Conservation (phyloP, 768 basidiomycete species). For the Amanita jacksonii region DNA sequence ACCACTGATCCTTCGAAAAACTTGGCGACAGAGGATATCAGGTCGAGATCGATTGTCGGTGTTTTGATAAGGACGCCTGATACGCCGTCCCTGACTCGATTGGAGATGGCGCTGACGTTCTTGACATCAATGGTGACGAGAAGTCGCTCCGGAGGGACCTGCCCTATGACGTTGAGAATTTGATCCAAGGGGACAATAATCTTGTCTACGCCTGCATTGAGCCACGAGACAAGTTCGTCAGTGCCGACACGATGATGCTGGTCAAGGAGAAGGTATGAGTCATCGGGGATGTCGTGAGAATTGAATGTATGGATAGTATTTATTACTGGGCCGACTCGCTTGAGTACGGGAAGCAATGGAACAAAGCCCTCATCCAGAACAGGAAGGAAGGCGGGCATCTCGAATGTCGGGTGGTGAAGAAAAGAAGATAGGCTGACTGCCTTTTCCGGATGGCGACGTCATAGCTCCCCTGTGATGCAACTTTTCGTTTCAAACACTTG, state of each 20-base stretch:
- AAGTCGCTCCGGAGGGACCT: constrained; percentile 62
- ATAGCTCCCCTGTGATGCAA: too few species aligned
- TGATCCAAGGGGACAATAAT: constrained; percentile 63
- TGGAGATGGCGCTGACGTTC: constrained; percentile 65
- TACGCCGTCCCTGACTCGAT: constrained; percentile 61
- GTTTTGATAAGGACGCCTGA: constrained; percentile 79
- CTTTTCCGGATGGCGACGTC: too few species aligned
- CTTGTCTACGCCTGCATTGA: constrained; percentile 77
- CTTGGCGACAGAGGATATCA: constrained; percentile 66
- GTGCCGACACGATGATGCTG: constrained; percentile 31
- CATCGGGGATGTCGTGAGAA: constrained; percentile 22
- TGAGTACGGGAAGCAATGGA: constrained; percentile 47
- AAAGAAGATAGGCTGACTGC: too few species aligned
- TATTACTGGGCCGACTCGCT: constrained; percentile 73
- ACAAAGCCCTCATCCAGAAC: constrained; percentile 42
- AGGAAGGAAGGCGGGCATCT: constrained; percentile 48
- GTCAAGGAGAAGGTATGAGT: constrained; percentile 50
- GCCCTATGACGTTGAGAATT: constrained; percentile 57
- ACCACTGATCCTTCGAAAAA: constrained; percentile 62
- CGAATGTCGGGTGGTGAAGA: neutral
- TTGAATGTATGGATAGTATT: constrained; percentile 28
- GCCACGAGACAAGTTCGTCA: constrained; percentile 50
- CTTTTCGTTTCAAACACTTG: too few species aligned
- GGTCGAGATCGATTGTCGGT: constrained; percentile 58
- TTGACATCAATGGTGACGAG: constrained; percentile 68